Base-by-base conservation (phyloP, 2,329 filamentous ascomycete species). In the Coniochaeta sp. region DNA sequence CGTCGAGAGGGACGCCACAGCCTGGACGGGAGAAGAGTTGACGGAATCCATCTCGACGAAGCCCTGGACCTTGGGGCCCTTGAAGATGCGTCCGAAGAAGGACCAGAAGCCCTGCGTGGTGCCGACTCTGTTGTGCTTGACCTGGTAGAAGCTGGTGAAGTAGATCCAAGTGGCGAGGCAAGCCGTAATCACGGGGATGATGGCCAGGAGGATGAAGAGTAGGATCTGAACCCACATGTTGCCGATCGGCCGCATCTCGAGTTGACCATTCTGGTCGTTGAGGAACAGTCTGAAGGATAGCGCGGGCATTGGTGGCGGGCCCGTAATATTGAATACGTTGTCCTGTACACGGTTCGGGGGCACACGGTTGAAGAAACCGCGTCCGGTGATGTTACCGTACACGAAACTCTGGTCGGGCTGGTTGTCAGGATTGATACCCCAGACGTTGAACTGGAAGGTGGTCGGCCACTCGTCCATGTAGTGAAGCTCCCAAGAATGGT, bases 381-480 rank as follows among this genome's bases (percentile, higher is more conserved):
- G 82, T 24, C 70, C 70, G 59, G 86, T 78, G 13, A 83, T 74
- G 60, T 86, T 83, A 20, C 83, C 83, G 54, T 75, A 78, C 2
- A 83, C 74, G 52, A 71, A 74, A 7, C 75, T 76, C 54, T 81
- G 72, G 62, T 86, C 83, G 0, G 83, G 82, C 57, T 78, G 68
- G 18, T 81, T 80, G 63, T 85, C 76, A 0, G 77, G 75, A 58
- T 85, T 82, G 62, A 85, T 81, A 48, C 83, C 83, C 83, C 83
- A 86, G 4, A 83, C 73, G 57, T 85, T 86, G 53, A 85, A 67
- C 58, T 85, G 82, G 52, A 81, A 76, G 47, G 75, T 67, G 3
- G 77, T 75, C 6, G 83, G 83, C 76, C 81, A 86, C 60, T 86
- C 83, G 3, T 75, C 71, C 74, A 84, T 77, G 53, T 85, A 81